These are phyloP conservation scores for Clathrospora elynae DNA, from an alignment of 2,329 filamentous ascomycete species.

Conservation along the genomic window DNA sequence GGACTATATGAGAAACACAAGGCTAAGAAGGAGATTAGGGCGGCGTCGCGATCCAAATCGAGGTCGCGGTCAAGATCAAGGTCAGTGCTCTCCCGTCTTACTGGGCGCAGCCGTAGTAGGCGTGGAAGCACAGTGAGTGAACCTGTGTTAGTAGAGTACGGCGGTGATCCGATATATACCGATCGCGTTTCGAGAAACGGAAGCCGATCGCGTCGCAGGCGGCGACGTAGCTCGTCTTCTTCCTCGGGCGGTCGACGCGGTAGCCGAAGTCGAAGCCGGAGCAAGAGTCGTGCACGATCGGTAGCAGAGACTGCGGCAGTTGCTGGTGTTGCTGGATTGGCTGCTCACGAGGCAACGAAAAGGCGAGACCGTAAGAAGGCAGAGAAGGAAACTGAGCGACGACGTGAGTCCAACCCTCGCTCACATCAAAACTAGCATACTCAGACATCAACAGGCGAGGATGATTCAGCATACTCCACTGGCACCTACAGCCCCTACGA, in stretches of 20 bases:
- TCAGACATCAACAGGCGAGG: constrained; percentile 37
- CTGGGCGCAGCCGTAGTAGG: constrained; percentile 42
- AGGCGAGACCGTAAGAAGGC: constrained; percentile 61
- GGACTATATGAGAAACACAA: constrained; percentile 68
- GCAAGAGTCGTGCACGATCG: constrained; percentile 56
- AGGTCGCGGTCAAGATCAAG: constrained; percentile 53
- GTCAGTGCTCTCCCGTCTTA: constrained; percentile 51
- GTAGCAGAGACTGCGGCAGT: constrained; percentile 62
- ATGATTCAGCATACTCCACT: constrained; percentile 45
- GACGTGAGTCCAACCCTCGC: constrained; percentile 51
- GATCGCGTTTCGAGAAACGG: constrained; percentile 51
- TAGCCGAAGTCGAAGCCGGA: constrained; percentile 46
- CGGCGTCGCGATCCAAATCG: constrained; percentile 49
- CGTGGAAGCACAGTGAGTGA: constrained; percentile 53
- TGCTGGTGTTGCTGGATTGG: constrained; percentile 62
- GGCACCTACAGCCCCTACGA: constrained; percentile 37
- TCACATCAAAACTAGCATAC: constrained; percentile 19
- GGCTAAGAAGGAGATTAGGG: constrained; percentile 62
- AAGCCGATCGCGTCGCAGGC: constrained; percentile 37
- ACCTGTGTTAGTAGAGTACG: constrained; percentile 66
- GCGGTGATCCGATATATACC: constrained; percentile 65
- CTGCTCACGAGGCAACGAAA: constrained; percentile 63
- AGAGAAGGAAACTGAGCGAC: constrained; percentile 57
- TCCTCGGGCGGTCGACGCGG: constrained; percentile 49
- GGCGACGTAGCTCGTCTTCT: constrained; percentile 53